A percentile compares a stretch with the other conserved stretches of the same genome.
These are phyloP conservation scores for Cinnamomum chago DNA, from an alignment of 164 flowering plant species.

Conservation along the genomic window DNA sequence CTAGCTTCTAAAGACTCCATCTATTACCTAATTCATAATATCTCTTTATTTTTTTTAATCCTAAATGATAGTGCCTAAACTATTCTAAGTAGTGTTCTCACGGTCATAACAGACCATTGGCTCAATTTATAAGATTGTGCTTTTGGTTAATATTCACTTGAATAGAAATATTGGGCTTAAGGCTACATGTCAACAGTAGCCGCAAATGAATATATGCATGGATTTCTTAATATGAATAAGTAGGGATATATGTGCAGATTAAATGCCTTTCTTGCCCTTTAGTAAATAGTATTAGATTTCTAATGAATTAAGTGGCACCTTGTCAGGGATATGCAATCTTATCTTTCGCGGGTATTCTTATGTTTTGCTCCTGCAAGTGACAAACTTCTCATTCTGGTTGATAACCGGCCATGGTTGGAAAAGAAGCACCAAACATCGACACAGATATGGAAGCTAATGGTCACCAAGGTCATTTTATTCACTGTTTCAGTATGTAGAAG, in stretches of 20 bases:
- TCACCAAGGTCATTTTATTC: slow-evolving; percentile 22
- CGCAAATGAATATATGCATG: no score
- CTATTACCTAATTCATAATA: neutral
- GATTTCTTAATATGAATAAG: no score
- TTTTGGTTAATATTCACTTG: neutral
- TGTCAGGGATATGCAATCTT: slow-evolving; percentile 32
- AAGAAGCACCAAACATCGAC: slow-evolving; percentile 21
- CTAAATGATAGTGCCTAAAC: neutral
- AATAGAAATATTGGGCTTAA: no score
- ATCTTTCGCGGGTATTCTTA: slow-evolving; percentile 24
- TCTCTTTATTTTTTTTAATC: neutral
- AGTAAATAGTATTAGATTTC: neutral
- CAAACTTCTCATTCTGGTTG: slow-evolving; percentile 25
- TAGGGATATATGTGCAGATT: no score
- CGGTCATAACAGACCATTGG: neutral
- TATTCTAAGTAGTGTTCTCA: neutral
- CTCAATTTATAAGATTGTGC: neutral
- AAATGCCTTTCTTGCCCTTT: neutral
- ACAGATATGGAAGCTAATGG: slow-evolving; percentile 28
- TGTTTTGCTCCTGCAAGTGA: slow-evolving; percentile 22
- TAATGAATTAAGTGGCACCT: neutral
- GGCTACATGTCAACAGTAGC: no score
- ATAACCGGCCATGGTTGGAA: slow-evolving; percentile 30
- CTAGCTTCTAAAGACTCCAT: no score
- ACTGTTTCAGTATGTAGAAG: neutral